Evolutionary conservation across 176 grass and related monocot species (phyloP), one percentile per base, ranked within the genome.

Genomic region (Oryza glaberrima): DNA sequence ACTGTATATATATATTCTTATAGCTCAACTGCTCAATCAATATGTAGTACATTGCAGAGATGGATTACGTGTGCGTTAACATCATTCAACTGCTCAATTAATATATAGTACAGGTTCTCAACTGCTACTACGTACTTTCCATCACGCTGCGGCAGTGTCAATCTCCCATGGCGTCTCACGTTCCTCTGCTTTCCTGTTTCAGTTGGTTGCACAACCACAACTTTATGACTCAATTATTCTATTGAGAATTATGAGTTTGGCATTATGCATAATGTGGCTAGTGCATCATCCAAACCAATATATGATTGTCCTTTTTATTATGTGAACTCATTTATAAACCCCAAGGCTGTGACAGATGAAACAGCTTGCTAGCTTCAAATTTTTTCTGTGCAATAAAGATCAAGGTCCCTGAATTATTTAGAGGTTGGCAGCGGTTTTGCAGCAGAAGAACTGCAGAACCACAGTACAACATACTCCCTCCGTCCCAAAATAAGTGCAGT

Each of bases 261-360:
- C 69, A 60, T 32, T 74, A 48, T 12, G 35, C 76, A 69, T 82
- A 71, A 70, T 77, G 35, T 35, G 51, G 83, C 16, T 71, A 40
- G 5, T 47, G 22, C 76, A 20, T 49, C 20, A 19, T 11, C 38
- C 8, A 20, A 30, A 56, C 2, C 6, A 64, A 61, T 36, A 48
- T 43, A 43, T 43, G 8, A 2, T 43, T 9, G 2, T 54, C 4
- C 35, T 12, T 58, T 8, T 58, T 54, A 7, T 56, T 20, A 20
- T 58, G 4, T 58, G 52, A 58, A 6, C 19, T 58, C 54, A 20
- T 58, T 19, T 58, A 58, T 58, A 58, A 58, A 20, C 1, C 54
- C 19, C 54, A 20, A 58, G 54, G 52, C n/a, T n/a, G 19, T 58
- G 54, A 58, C 16, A n/a, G 54, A 58, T 3, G 54, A 58, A 58